Base-by-base conservation (phyloP, 371 early-diverging fungal genomes). In the Thermomucor indicae-seudaticae region DNA sequence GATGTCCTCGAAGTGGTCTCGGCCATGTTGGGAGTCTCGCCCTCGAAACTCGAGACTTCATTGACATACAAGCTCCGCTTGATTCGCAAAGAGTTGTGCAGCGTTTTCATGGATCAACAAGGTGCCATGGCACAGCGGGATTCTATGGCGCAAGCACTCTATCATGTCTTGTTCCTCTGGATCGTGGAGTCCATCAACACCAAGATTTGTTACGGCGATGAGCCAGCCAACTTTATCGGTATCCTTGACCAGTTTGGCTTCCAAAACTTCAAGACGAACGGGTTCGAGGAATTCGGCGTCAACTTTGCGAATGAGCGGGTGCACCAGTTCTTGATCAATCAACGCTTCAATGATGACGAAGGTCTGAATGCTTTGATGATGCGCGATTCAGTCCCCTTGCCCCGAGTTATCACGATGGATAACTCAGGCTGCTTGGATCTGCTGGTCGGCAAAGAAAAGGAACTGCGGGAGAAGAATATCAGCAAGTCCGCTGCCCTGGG, bases 221-320 rank as follows among this genome's bases (percentile, higher is more conserved):
- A 78, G 22, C 81, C 85, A 10, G 75, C 79, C 31, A 88, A 88
- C 61, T 84, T 90, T 47, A 72, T 92, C 28, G 87, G 86, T n/a
- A 65, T 91, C 4, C 65, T 91, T 43, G 89, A 91, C 52, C 81
- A 84, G 56, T 76, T 79, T 38, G 90, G 90, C 3, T 79, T 71
- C 60, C 70, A 84, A 53, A 66, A 65, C 40, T 70, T 62, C 53
- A 16, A 60, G 31, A 20, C 60, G 52, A 55, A 69, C 53, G 54
- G 75, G 3, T 91, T 91, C 60, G 88, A 93, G 58, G 83, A 88
- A 47, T 86, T 95, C 54, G 79, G 83, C 7, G 56, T 62, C 60
- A 94, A 96, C 59, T 82, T 89, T 60, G 91, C 93, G 31, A 91
- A 89, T 57, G 95, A 96, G 65, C 83, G 88, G 25, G 64, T 95